Conservation (phyloP, 768 basidiomycete genomes). For the Macrocybe gigantea region DNA sequence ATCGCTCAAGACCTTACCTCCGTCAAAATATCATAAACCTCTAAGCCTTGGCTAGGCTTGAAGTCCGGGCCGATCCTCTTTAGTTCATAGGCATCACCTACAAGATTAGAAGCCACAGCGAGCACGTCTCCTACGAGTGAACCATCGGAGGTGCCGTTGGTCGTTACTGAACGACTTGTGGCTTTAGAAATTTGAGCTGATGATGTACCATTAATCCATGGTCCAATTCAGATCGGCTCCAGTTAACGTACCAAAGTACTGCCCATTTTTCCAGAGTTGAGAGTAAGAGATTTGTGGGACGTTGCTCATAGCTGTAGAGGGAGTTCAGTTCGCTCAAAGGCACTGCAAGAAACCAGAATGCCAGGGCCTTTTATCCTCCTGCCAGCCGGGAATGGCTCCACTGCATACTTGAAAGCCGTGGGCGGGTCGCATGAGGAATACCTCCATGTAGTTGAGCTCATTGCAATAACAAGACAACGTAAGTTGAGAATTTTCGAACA, state of each 20-base stretch:
- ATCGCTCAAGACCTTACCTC: neutral
- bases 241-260: slow-evolving; percentile 8
- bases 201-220: neutral
- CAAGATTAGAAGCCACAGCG: slow-evolving; percentile 8
- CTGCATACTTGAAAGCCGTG: too few relatives aligned
- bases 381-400: too few relatives aligned
- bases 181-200: slow-evolving; percentile 6
- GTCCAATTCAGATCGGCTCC: neutral
- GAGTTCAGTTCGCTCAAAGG: too few relatives aligned
- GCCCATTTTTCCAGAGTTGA: slow-evolving; percentile 6
- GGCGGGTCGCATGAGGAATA: too few relatives aligned
- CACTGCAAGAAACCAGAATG: too few relatives aligned
- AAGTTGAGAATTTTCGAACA: too few relatives aligned
- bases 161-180: neutral
- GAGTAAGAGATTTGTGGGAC: neutral
- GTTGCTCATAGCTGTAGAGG: too few relatives aligned
- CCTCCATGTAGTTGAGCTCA: too few relatives aligned
- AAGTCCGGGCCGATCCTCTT: slow-evolving; percentile 1
- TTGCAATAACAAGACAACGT: too few relatives aligned
- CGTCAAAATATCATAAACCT: slow-evolving; percentile 9
- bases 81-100: slow-evolving; percentile 8
- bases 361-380: too few relatives aligned
- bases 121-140: slow-evolving; percentile 3
- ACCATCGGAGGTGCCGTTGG: slow-evolving; percentile 7
- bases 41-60: slow-evolving; percentile 3